These are phyloP conservation scores for Aspergillus cavernicola DNA, from an alignment of 495 filamentous ascomycete genomes.

Conservation along the genomic window DNA sequence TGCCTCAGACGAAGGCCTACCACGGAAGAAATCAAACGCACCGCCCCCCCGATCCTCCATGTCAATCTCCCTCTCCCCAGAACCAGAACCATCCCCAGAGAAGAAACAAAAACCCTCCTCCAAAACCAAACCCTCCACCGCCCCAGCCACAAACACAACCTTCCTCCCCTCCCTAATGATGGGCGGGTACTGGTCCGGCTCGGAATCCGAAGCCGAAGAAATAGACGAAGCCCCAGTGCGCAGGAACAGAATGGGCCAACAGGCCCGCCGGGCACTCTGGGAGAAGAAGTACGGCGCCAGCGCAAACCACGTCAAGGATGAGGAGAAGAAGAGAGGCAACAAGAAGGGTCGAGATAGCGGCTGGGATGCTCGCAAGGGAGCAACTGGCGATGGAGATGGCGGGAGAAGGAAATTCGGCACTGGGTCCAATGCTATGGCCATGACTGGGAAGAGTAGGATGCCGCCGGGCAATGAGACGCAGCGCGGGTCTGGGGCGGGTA, in stretches of 20 bases:
- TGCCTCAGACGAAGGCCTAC: slow-evolving; percentile 30
- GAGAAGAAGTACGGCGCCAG: slow-evolving; percentile 84
- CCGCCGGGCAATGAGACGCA: not conserved
- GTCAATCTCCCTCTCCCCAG: slow-evolving; percentile 36
- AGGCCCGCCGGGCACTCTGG: slow-evolving; percentile 77
- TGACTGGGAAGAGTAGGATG: not conserved
- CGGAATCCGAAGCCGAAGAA: slow-evolving; percentile 59
- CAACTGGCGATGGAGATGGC: slow-evolving; percentile 27
- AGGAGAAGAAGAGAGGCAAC: slow-evolving; percentile 24
- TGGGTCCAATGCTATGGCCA: slow-evolving; percentile 17
- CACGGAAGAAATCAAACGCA: not conserved
- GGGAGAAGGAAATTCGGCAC: slow-evolving; percentile 18
- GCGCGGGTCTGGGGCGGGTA: slow-evolving; percentile 1
- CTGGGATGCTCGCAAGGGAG: slow-evolving; percentile 47
- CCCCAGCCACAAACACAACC: slow-evolving; percentile 55
- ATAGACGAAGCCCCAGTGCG: slow-evolving; percentile 35
- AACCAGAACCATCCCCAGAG: slow-evolving; percentile 31
- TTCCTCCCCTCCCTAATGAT: slow-evolving; percentile 85
- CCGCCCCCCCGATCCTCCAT: slow-evolving; percentile 25
- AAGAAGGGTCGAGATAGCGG: slow-evolving; percentile 36
- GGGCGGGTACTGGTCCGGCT: slow-evolving; percentile 90
- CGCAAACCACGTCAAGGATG: slow-evolving; percentile 66
- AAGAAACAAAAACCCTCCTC: too few species aligned
- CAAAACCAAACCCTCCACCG: slow-evolving; percentile 30
- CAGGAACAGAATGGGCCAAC: slow-evolving; percentile 89